These are phyloP conservation scores for Globisporangium heterothallicum DNA, from an alignment of 352 stramenopile species.

Conservation along the genomic window DNA sequence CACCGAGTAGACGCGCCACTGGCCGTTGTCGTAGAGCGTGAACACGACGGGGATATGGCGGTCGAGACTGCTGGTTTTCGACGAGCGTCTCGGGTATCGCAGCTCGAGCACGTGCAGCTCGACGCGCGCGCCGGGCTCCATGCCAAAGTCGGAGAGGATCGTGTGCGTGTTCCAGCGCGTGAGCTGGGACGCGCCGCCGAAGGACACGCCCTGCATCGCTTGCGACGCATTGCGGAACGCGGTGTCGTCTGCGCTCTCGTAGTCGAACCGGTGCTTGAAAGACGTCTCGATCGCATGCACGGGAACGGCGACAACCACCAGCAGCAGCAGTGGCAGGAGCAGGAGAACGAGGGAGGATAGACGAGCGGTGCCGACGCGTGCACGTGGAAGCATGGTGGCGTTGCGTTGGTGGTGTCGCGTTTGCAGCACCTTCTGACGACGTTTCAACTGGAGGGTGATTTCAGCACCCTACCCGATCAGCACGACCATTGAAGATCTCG, in stretches of 20 bases:
- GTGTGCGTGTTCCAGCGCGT: constrained; percentile 60
- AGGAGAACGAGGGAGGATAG: neutral
- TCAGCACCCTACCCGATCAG: no score
- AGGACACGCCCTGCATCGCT: constrained; percentile 4
- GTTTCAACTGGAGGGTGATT: no score
- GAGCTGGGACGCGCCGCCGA: neutral
- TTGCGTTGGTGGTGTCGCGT: no score
- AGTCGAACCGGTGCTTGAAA: constrained; percentile 14
- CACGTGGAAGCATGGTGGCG: no score
- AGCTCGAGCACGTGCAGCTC: constrained; percentile 34
- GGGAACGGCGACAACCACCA: neutral
- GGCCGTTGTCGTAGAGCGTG: constrained; percentile 51
- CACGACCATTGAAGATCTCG: no score
- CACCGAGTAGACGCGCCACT: constrained; percentile 58
- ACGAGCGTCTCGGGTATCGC: constrained; percentile 12
- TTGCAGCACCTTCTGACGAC: no score
- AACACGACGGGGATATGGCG: constrained; percentile 41
- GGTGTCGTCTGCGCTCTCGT: constrained; percentile 1
- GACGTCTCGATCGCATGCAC: constrained; percentile 2
- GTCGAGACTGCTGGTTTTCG: neutral
- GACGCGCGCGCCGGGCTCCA: constrained; percentile 43
- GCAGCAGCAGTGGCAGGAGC: neutral
- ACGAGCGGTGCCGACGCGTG: no score
- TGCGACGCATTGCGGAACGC: constrained; percentile 7
- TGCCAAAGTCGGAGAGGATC: constrained; percentile 47